Evolutionary conservation across 805 yeast genomes (phyloP).

Genomic region (Zygoascus ofunaensis): DNA sequence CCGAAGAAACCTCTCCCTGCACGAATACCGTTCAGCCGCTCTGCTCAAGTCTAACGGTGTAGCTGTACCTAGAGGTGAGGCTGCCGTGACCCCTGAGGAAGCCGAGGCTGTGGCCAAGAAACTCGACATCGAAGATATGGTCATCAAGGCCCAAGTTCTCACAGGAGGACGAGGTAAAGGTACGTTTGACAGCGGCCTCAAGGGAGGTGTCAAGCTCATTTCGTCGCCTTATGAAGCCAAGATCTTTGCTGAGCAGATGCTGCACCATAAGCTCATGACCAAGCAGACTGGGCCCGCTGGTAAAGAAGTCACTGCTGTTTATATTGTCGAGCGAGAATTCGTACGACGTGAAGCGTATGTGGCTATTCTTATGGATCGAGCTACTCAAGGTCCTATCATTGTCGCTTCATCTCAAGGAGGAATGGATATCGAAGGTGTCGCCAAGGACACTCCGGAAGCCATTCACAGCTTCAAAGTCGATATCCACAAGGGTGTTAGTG

Average conservation of each 20-base stretch:
- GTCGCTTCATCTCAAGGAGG: slow-evolving; percentile 98
- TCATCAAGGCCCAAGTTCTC: slow-evolving; percentile 95
- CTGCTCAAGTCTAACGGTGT: slow-evolving; percentile 75
- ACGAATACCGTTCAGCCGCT: slow-evolving; percentile 92
- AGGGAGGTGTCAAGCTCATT: slow-evolving; percentile 93
- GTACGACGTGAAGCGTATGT: slow-evolving; percentile 92
- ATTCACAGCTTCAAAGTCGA: slow-evolving; percentile 81
- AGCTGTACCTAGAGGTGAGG: slow-evolving; percentile 84
- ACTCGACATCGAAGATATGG: slow-evolving; percentile 68
- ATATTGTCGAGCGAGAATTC: slow-evolving; percentile 88
- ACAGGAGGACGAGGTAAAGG: slow-evolving; percentile 99
- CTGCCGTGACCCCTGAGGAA: slow-evolving; percentile 82
- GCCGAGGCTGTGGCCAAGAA: slow-evolving; percentile 76
- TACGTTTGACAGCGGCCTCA: slow-evolving; percentile 86
- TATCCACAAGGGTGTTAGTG: slow-evolving; percentile 71
- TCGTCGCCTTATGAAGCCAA: slow-evolving; percentile 77
- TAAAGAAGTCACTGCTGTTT: slow-evolving; percentile 93
- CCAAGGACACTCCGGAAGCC: slow-evolving; percentile 80
- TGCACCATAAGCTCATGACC: slow-evolving; percentile 87
- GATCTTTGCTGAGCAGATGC: slow-evolving; percentile 80
- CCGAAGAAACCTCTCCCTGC: slow-evolving; percentile 73
- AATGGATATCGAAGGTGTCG: slow-evolving; percentile 99
- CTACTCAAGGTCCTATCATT: slow-evolving; percentile 79
- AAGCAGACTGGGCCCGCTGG: slow-evolving; percentile 98
- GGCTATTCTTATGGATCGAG: slow-evolving; percentile 92